A percentile compares a stretch with the other conserved stretches of the same genome.
phyloP scores from a whole-genome alignment of 352 stramenopile genomes.

The Pythium aquatile region DNA sequence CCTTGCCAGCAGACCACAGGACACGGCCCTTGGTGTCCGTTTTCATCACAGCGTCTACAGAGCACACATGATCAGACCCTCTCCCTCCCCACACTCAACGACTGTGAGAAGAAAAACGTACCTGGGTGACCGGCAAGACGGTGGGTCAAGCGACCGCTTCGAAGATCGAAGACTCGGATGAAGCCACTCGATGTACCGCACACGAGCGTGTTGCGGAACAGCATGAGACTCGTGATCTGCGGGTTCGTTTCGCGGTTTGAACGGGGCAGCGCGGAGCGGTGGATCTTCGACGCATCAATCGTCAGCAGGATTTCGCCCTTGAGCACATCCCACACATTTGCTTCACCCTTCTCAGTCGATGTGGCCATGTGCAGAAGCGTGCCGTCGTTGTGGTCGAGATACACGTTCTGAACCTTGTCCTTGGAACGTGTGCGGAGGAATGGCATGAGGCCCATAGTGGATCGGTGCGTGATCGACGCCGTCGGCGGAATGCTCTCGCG shows the following conservation, averaged over 20 bases:
- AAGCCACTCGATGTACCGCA: slow-evolving; percentile 85
- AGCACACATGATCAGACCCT: not conserved
- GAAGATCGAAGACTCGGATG: slow-evolving; percentile 85
- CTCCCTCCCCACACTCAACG: not conserved
- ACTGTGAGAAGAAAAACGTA: slow-evolving; percentile 27
- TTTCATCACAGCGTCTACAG: slow-evolving; percentile 72
- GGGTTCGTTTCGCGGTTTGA: slow-evolving; percentile 58
- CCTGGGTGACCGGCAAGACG: slow-evolving; percentile 80
- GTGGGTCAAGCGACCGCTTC: slow-evolving; percentile 76
- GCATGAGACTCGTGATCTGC: slow-evolving; percentile 87
- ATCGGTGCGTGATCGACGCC: slow-evolving; percentile 73
- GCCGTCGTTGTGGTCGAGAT: slow-evolving; percentile 79
- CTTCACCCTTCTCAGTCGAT: slow-evolving; percentile 84
- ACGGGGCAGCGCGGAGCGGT: slow-evolving; percentile 75
- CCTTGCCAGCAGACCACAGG: slow-evolving; percentile 79
- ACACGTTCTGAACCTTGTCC: slow-evolving; percentile 78
- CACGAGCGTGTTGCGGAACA: slow-evolving; percentile 85
- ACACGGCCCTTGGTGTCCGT: slow-evolving; percentile 84
- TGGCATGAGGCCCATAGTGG: slow-evolving; percentile 75
- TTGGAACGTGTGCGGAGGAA: slow-evolving; percentile 80
- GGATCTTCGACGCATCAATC: slow-evolving; percentile 76
- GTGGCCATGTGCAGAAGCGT: slow-evolving; percentile 79
- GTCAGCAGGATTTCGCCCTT: slow-evolving; percentile 84
- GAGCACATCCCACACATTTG: slow-evolving; percentile 85
- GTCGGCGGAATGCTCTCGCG: slow-evolving; percentile 58